Evolutionary conservation across 257 asterid genomes (phyloP).

Genomic region (Fraxinus excelsior): DNA sequence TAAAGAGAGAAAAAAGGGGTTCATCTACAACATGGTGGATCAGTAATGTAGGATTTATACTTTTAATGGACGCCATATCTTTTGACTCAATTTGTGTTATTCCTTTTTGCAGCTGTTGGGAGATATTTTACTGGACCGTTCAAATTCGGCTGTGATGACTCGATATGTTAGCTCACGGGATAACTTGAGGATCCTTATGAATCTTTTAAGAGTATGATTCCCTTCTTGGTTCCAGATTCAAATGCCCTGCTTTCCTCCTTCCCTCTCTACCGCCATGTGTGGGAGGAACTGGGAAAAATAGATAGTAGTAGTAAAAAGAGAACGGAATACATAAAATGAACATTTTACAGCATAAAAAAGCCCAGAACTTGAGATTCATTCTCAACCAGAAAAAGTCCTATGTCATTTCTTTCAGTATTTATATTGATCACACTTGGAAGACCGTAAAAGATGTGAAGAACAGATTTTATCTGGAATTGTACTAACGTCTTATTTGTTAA

Average conservation of each 20-base stretch:
- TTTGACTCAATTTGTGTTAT: conserved; percentile 21
- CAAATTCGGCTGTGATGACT: conserved; percentile 85
- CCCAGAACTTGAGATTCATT: neutral
- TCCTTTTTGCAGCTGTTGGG: conserved; percentile 67
- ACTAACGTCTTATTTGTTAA: neutral
- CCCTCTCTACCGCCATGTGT: conserved; percentile 9
- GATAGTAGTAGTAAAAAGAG: conserved; percentile 1
- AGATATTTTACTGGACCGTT: conserved; percentile 85
- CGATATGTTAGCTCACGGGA: conserved; percentile 80
- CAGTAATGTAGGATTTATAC: neutral
- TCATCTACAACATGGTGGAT: neutral
- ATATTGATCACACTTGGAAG: neutral
- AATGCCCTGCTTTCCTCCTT: neutral
- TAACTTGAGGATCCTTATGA: conserved; percentile 92
- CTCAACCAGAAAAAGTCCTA: neutral
- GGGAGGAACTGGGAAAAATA: conserved; percentile 9
- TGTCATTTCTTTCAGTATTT: neutral
- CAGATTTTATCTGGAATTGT: neutral
- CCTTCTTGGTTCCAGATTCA: conserved; percentile 14
- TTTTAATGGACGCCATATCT: neutral
- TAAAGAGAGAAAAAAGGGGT: too few relatives aligned
- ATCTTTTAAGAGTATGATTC: conserved; percentile 80
- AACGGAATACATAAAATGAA: conserved; percentile 5
- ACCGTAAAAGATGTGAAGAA: neutral
- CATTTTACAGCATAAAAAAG: conserved; percentile 7